These are phyloP conservation scores for Platanthera zijinensis DNA, from an alignment of 106 monocot genomes.

Conservation along the genomic window DNA sequence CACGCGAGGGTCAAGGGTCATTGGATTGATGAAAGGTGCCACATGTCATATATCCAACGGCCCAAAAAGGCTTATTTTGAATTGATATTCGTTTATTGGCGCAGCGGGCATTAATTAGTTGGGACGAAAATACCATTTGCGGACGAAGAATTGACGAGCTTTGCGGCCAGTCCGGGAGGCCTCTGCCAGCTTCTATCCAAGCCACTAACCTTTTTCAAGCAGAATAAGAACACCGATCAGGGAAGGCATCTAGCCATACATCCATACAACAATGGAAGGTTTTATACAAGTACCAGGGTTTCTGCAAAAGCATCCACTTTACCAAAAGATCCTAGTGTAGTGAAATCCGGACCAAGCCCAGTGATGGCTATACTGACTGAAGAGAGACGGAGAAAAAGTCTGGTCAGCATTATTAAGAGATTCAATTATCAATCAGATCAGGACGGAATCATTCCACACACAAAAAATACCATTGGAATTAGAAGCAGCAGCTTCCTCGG, in stretches of 20 bases:
- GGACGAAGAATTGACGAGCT: conserved; percentile 63
- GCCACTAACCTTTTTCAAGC: conserved; percentile 50
- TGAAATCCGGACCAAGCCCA: conserved; percentile 75
- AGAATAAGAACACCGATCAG: neutral
- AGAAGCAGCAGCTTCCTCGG: conserved; percentile 48
- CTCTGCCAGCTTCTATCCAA: conserved; percentile 89
- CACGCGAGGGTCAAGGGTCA: too few species aligned
- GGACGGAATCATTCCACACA: neutral
- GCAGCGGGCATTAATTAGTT: neutral
- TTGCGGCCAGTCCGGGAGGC: conserved; percentile 83
- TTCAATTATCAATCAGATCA: neutral
- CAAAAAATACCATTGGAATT: conserved; percentile 58
- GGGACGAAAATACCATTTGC: conserved; percentile 34
- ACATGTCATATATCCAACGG: too few species aligned
- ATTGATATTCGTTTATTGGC: too few species aligned
- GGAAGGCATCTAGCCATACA: neutral
- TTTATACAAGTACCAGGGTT: conserved; percentile 43
- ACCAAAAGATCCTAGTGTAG: conserved; percentile 80
- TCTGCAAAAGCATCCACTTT: conserved; percentile 85
- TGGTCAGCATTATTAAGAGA: neutral
- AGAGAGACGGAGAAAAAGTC: conserved; percentile 1
- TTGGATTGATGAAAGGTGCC: too few species aligned
- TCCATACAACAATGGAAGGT: neutral
- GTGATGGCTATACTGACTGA: conserved; percentile 81
- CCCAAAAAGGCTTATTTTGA: too few species aligned